phyloP scores from a whole-genome alignment of 495 filamentous ascomycete genomes.

The Aspergillus mulundensis region DNA sequence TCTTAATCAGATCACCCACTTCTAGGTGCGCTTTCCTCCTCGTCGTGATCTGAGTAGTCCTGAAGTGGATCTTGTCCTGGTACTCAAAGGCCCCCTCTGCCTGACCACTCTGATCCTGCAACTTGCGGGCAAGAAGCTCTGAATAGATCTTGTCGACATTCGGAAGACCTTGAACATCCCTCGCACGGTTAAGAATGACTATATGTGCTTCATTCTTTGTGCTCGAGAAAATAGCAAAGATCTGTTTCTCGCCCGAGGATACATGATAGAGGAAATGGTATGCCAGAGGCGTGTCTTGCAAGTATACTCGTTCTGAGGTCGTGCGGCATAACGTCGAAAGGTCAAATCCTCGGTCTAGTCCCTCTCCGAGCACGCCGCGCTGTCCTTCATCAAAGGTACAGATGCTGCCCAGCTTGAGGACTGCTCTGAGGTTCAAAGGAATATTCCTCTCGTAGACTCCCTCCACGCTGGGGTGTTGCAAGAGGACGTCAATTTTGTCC shows the following conservation, averaged over 20 bases:
- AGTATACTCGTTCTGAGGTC: constrained; percentile 64
- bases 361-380: constrained; percentile 84
- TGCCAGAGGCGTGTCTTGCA: constrained; percentile 60
- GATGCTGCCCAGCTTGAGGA: constrained; percentile 84
- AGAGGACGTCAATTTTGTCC: constrained; percentile 73
- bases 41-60: constrained; percentile 80
- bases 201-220: constrained; percentile 75
- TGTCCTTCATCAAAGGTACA: constrained; percentile 94
- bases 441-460: constrained; percentile 95
- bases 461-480: constrained; percentile 91
- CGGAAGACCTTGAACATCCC: constrained; percentile 76
- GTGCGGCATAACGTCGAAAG: constrained; percentile 68
- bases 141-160: constrained; percentile 87
- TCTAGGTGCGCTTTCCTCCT: constrained; percentile 83
- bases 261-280: constrained; percentile 94
- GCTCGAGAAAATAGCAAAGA: constrained; percentile 92
- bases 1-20: constrained; percentile 78
- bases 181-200: constrained; percentile 73
- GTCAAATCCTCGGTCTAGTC: constrained; percentile 91
- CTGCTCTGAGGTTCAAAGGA: constrained; percentile 74
- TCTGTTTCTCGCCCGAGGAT: constrained; percentile 80
- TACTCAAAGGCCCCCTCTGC: constrained; percentile 82
- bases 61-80: constrained; percentile 83
- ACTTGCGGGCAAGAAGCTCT: constrained; percentile 62
- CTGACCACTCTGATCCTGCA: constrained; percentile 62